Conservation (phyloP, 495 filamentous ascomycete genomes). For the Poronia punctata region DNA sequence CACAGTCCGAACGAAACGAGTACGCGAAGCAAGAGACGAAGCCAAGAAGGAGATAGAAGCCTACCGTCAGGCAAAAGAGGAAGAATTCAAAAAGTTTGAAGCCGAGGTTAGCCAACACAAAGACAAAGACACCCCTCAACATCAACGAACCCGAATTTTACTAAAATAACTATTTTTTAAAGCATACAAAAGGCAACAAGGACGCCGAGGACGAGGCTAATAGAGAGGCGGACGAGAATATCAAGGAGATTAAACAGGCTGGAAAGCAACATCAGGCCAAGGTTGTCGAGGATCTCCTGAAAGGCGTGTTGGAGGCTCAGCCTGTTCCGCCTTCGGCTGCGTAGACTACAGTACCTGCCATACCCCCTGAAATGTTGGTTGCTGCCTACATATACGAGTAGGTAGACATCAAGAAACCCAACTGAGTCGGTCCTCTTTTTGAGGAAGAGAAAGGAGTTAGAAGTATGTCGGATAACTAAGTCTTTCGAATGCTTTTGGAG, state of each 20-base stretch:
- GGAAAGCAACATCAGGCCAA: conserved; percentile 71
- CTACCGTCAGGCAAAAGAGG: conserved; percentile 83
- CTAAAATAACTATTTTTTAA: not conserved
- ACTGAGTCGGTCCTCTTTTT: no score
- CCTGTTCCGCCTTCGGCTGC: conserved; percentile 49
- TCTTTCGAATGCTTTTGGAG: no score
- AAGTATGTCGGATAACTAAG: no score
- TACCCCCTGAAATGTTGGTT: no score
- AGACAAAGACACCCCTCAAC: no score
- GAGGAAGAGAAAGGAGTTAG: no score
- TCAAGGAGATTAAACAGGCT: conserved; percentile 72
- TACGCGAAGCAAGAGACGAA: conserved; percentile 89
- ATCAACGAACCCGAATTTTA: no score
- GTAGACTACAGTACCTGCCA: no score
- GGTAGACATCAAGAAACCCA: no score
- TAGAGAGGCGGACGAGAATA: conserved; percentile 71
- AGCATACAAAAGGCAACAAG: conserved; percentile 86
- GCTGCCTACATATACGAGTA: no score
- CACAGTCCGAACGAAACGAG: conserved; percentile 89
- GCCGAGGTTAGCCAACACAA: conserved; percentile 57
- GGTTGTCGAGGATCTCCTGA: conserved; percentile 73
- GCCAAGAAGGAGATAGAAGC: conserved; percentile 98
- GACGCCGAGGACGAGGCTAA: conserved; percentile 78
- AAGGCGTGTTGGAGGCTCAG: conserved; percentile 71
- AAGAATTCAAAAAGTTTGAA: conserved; percentile 93